Conservation (phyloP, 2,329 filamentous ascomycete species). For the Clonostachys chloroleuca region DNA sequence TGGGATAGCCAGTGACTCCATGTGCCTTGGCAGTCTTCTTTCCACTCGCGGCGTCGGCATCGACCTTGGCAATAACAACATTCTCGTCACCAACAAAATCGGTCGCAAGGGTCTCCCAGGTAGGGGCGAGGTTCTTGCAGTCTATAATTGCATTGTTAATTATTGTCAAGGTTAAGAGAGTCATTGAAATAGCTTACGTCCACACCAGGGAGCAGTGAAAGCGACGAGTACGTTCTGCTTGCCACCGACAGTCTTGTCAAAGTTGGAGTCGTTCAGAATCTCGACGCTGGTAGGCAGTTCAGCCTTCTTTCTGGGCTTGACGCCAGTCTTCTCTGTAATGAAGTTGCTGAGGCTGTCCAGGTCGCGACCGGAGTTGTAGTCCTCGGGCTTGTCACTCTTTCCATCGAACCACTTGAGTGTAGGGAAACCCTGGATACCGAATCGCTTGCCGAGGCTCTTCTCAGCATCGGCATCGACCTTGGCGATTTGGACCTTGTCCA, state of each 20-base stretch:
- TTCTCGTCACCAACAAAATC: slow-evolving; percentile 75
- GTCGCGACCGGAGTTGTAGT: slow-evolving; percentile 85
- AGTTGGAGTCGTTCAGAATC: slow-evolving; percentile 75
- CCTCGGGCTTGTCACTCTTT: slow-evolving; percentile 77
- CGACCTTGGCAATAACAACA: slow-evolving; percentile 90
- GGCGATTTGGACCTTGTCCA: slow-evolving; percentile 75
- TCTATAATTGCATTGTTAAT: slow-evolving; percentile 48
- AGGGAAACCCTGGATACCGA: slow-evolving; percentile 90
- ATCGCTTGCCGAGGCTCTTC: slow-evolving; percentile 77
- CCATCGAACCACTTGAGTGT: slow-evolving; percentile 98
- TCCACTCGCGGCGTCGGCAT: slow-evolving; percentile 82
- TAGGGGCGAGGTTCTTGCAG: slow-evolving; percentile 91
- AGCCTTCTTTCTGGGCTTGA: slow-evolving; percentile 74
- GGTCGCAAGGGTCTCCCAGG: slow-evolving; percentile 81
- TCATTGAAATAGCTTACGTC: slow-evolving; percentile 62
- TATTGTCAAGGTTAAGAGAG: neutral
- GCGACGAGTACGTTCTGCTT: slow-evolving; percentile 91
- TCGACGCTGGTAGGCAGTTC: slow-evolving; percentile 71
- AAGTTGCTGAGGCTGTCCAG: slow-evolving; percentile 79
- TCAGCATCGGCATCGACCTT: slow-evolving; percentile 96
- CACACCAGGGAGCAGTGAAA: slow-evolving; percentile 98
- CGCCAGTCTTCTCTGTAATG: slow-evolving; percentile 80
- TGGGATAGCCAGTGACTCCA: slow-evolving; percentile 83
- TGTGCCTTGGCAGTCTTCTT: slow-evolving; percentile 74
- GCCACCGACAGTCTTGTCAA: slow-evolving; percentile 71